Evolutionary conservation across 2,329 filamentous ascomycete species (phyloP).

Genomic region (Stachybotrys chartarum): DNA sequence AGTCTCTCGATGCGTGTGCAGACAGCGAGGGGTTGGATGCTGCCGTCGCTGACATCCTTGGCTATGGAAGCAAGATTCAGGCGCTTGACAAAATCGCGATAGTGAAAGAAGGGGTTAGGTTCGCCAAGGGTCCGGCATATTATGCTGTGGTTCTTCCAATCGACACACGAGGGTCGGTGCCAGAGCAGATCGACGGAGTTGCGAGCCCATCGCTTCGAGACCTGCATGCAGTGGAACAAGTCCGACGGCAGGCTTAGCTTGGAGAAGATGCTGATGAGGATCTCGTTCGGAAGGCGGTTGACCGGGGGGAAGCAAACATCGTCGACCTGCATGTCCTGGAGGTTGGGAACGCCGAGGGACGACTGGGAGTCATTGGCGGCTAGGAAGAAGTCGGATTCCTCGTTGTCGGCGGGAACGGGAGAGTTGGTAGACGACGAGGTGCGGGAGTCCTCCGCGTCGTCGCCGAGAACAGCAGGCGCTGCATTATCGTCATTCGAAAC

Average conservation of each 20-base stretch:
- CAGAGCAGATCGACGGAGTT: conserved; percentile 91
- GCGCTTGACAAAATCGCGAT: conserved; percentile 83
- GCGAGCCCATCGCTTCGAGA: conserved; percentile 88
- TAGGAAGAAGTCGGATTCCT: conserved; percentile 91
- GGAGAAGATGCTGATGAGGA: conserved; percentile 86
- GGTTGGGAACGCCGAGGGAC: conserved; percentile 73
- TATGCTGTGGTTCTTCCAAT: conserved; percentile 70
- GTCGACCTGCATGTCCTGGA: conserved; percentile 67
- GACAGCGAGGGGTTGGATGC: conserved; percentile 68
- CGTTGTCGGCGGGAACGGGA: conserved; percentile 69
- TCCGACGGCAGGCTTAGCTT: conserved; percentile 72
- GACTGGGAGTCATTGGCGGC: conserved; percentile 88
- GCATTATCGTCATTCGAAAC: conserved; percentile 5
- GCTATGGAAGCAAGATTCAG: conserved; percentile 81
- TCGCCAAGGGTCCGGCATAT: conserved; percentile 74
- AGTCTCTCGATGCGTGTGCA: conserved; percentile 91
- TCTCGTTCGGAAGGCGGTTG: conserved; percentile 81
- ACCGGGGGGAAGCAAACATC: conserved; percentile 69
- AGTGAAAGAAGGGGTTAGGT: conserved; percentile 74
- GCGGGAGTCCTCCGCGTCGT: conserved; percentile 44
- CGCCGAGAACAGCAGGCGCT: conserved; percentile 15
- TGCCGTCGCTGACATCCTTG: conserved; percentile 76
- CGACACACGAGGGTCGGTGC: conserved; percentile 88
- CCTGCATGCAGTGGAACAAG: conserved; percentile 81
- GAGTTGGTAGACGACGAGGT: conserved; percentile 67